Base-by-base conservation (phyloP, 768 basidiomycete species). In the Suillus decipiens region DNA sequence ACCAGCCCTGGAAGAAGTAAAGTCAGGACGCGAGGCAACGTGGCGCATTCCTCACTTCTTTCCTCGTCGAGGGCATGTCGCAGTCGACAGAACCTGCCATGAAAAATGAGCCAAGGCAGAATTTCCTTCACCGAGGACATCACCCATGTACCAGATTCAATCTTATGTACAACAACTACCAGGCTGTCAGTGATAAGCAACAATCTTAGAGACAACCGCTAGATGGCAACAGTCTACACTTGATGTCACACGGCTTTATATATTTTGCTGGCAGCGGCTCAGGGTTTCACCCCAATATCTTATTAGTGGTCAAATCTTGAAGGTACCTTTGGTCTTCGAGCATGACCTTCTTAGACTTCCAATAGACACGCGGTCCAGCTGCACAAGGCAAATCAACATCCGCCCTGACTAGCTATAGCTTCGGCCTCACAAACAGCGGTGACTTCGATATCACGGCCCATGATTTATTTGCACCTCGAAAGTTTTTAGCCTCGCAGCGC, bases 11-110 rank as follows among this genome's bases (percentile, higher is more conserved):
- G 41, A 24, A 60, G 59, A 24, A 37, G 56, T n/a, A n/a, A 61
- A 50, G 31, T 53, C 31, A 61, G 48, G 60, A 54, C 39, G 51
- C 39, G 19, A 36, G 51, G n/a, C 36, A 41, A 39, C 31, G 31
- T 37, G 24, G 37, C 17, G 11, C 36, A 61, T 31, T 41, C 59
- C 50, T 42, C 36, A 28, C 56, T 57, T 47, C 60, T 55, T 63
- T 62, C 60, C 12, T 54, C 41, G 42, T 62, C 39, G 41, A 55
- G 41, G 39, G 43, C 10, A 5, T 61, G 61, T 43, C 61, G 39
- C 15, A 15, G 36, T 43, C 48, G 56, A 61, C 61, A 61, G 61
- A 61, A 58, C 54, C 61, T 61, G 39, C 57, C 56, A 61, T 17
- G 11, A 42, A 55, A 17, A 60, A 31, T 10, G 11, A 61, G 12